Evolutionary conservation across 257 asterid species (phyloP).

Genomic region (Scutellaria baicalensis): DNA sequence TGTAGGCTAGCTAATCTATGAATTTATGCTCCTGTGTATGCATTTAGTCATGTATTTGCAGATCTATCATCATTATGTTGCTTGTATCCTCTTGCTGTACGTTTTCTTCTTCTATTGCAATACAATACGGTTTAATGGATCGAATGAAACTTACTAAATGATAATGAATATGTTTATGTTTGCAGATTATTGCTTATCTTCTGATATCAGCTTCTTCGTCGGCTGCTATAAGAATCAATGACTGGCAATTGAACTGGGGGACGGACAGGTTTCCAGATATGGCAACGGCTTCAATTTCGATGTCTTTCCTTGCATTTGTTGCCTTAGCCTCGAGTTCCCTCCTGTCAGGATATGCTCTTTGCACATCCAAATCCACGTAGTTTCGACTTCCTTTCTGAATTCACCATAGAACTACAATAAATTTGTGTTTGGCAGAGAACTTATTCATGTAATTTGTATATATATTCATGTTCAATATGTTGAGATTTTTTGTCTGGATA

Average conservation of each 20-base stretch:
- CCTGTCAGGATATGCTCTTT: constrained; percentile 71
- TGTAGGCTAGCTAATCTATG: too few relatives aligned
- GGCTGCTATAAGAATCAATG: constrained; percentile 62
- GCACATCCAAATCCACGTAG: constrained; percentile 37
- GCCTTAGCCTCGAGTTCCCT: constrained; percentile 72
- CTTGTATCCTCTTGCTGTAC: not conserved
- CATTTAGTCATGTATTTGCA: not conserved
- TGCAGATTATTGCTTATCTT: constrained; percentile 75
- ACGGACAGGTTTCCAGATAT: constrained; percentile 74
- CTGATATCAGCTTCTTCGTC: constrained; percentile 94
- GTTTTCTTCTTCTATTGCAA: not conserved
- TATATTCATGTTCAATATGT: not conserved
- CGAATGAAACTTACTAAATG: not conserved
- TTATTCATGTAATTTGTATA: constrained; percentile 6
- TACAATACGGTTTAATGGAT: not conserved
- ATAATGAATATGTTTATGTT: not conserved
- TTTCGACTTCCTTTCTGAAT: not conserved
- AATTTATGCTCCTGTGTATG: not conserved
- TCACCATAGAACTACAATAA: not conserved
- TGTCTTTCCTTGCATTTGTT: constrained; percentile 73
- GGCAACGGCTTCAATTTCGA: constrained; percentile 67
- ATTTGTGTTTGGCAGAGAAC: constrained; percentile 2
- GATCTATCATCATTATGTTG: not conserved
- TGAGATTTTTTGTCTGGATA: not conserved
- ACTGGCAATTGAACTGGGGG: constrained; percentile 86